Base-by-base conservation (phyloP, 768 basidiomycete species). In the Boletus reticulatus region DNA sequence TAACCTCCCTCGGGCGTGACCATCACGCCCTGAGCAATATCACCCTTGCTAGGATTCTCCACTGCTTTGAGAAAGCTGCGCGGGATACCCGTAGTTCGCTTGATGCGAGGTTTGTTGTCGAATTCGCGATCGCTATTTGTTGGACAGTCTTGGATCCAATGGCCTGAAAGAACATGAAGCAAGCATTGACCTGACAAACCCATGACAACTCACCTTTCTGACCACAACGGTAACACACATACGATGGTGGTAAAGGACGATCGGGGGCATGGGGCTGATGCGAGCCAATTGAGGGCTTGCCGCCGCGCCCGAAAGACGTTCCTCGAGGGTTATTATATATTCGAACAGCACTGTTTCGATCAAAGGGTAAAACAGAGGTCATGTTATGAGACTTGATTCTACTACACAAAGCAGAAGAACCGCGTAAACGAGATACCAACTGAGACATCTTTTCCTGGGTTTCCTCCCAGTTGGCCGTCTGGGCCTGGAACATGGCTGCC, bases 71-170 rank as follows among this genome's bases (percentile, higher is more conserved):
- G 77, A 84, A 99, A 98, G 69, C 92, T 95, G 61, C 95, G 84
- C 5, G 97, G 97, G 58, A 99, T 99, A 73, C 97, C 97, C 11
- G 97, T 99, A 5, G 97, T 98, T 48, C 97, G 83, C 69, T 98
- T 98, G 70, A 99, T 95, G 27, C 95, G 88, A 45, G 96, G 96
- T 54, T 89, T 80, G 65, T 98, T 89, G 72, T 96, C 93, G 61
- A 88, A 97, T 47, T 95, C 93, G 48, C 93, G 88, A 68, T 99
- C 93, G 63, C 89, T 94, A 70, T 98, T 98, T 7, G 94, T 97
- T 2, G 97, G 97, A 69, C 97, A 99, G 59, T 97, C 92, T 69
- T 99, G 95, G 60, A 99, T 99, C 97, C 97, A 99, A 68, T 99
- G 97, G 39, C 97, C 96, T 98, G 69, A 19, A 20, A 43, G 43